A percentile compares a stretch with the other conserved stretches of the same genome.
Evolutionary conservation across 2,329 filamentous ascomycete genomes (phyloP).

Genomic region (Ceratocystis destructans): DNA sequence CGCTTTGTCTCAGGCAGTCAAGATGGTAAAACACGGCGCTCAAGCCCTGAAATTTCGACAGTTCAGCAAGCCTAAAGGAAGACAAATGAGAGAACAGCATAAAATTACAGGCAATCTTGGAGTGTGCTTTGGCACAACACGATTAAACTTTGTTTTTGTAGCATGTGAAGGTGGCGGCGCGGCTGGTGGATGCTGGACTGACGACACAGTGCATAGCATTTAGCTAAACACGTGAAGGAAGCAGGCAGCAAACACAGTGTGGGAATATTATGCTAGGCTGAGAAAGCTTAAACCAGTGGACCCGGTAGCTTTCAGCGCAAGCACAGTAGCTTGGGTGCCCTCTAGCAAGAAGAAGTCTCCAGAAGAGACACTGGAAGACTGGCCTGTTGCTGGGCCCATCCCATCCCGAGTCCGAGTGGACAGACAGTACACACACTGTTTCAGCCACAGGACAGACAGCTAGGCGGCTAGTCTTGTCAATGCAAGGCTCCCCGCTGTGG

Average conservation of each 20-base stretch:
- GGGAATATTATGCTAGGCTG: no score
- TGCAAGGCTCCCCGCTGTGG: slow-evolving; percentile 10
- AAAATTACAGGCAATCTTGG: background rate
- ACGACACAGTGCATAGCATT: slow-evolving; percentile 1
- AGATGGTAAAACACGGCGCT: background rate
- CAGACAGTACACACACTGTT: background rate
- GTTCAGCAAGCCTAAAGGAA: background rate
- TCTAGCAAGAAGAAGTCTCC: no score
- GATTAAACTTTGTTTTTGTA: background rate
- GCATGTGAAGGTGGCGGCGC: slow-evolving; percentile 1
- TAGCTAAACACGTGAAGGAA: background rate
- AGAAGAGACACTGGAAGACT: background rate
- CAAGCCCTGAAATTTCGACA: background rate
- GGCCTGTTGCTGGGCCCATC: background rate
- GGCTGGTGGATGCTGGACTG: slow-evolving; percentile 1
- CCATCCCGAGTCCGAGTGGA: background rate
- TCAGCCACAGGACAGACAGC: background rate
- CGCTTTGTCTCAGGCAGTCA: background rate
- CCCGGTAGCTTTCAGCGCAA: no score
- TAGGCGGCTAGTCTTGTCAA: background rate
- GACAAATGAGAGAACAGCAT: background rate
- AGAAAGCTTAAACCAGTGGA: no score
- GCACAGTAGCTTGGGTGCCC: no score
- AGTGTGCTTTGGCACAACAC: background rate
- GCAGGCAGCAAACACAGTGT: background rate